These are phyloP conservation scores for Starmerella vaccinii DNA, from an alignment of 805 yeast species.

Conservation along the genomic window DNA sequence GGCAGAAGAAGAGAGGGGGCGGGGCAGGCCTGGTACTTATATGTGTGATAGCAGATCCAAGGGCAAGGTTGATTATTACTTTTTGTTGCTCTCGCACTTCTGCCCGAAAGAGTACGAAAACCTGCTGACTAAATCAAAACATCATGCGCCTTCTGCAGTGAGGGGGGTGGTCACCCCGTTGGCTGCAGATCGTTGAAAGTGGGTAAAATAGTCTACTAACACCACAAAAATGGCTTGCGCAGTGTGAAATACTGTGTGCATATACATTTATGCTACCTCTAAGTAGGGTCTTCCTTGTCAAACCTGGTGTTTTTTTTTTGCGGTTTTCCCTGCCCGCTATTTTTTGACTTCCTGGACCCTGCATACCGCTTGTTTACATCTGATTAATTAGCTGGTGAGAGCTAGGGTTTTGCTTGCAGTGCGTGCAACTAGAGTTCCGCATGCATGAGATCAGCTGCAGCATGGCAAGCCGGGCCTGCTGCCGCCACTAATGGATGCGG, in stretches of 20 bases:
- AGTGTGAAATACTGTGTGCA: no score
- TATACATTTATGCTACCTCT: no score
- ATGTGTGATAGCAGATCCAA: constrained; percentile 11
- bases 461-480: neutral
- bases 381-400: constrained; percentile 2
- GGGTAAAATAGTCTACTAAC: no score
- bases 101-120: constrained; percentile 19
- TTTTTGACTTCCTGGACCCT: neutral
- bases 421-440: neutral
- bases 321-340: neutral
- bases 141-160: constrained; percentile 8
- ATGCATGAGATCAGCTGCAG: constrained; percentile 7
- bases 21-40: constrained; percentile 17
- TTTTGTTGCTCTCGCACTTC: constrained; percentile 14
- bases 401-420: constrained; percentile 3
- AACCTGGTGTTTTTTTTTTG: neutral
- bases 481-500: neutral
- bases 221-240: neutral
- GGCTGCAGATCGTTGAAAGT: neutral
- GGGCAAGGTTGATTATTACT: constrained; percentile 17
- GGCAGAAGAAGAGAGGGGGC: constrained; percentile 6
- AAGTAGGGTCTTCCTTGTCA: neutral
- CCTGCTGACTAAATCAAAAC: constrained; percentile 17
- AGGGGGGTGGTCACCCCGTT: neutral
- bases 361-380: constrained; percentile 7